phyloP scores from a whole-genome alignment of 2,329 filamentous ascomycete genomes.

The Trichoderma hamatum region DNA sequence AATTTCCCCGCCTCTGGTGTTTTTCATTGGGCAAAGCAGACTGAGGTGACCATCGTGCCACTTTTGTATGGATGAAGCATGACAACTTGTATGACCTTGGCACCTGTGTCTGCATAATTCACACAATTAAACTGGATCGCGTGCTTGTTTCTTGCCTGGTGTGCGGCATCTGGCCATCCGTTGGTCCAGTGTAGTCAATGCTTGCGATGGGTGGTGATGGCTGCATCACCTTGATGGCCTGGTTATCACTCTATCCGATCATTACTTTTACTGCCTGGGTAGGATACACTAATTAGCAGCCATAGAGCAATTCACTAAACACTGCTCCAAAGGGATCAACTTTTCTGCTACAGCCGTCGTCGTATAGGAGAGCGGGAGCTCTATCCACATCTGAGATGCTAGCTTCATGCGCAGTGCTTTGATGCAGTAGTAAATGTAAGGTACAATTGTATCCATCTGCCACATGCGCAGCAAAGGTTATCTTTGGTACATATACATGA shows the following conservation, averaged over 20 bases:
- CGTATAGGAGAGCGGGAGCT: not conserved
- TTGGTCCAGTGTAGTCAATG: not conserved
- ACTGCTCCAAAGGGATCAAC: not conserved
- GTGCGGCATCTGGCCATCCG: not conserved
- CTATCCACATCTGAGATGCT: not conserved
- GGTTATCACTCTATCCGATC: not conserved
- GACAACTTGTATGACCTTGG: not conserved
- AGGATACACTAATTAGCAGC: not conserved
- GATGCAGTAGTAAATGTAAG: not conserved
- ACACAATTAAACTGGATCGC: not conserved
- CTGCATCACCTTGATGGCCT: not conserved
- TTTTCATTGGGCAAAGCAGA: not conserved
- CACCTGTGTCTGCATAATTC: not conserved
- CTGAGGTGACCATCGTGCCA: constrained; percentile 21
- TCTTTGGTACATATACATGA: not conserved
- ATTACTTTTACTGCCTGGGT: not conserved
- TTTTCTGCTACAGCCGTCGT: not conserved
- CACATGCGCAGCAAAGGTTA: not conserved
- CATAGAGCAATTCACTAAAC: not conserved
- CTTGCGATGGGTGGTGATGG: not conserved
- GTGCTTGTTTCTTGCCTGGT: not conserved
- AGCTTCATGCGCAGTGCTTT: not conserved
- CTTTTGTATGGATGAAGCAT: not conserved
- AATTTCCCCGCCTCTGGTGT: not conserved
- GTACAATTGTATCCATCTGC: not conserved